Evolutionary conservation across 2,329 filamentous ascomycete genomes (phyloP), one percentile per base, ranked within the genome.

Genomic region (Truncatella angustata): DNA sequence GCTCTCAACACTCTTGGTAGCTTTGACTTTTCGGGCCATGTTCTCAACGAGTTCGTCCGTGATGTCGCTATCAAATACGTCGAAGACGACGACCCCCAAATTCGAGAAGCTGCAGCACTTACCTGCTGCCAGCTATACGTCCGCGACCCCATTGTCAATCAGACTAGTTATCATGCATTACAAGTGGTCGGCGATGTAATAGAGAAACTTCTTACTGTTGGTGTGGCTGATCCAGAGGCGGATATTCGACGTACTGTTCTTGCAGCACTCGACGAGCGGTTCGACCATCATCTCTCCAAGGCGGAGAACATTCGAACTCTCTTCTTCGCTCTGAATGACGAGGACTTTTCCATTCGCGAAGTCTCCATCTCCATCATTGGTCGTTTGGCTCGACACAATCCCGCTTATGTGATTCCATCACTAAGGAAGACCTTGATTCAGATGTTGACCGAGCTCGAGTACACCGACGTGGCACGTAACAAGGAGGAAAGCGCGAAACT

Each of bases 51-150:
- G 67, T 99, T 99, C 61, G 94, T 99, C 24, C 89, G 94, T 21
- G 94, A 99, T 66, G 94, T 99, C 46, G 94, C 95, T 4, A 95
- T 99, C 65, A 94, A 93, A 68, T 99, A 97, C 62, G 93, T 99
- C 37, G 93, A 99, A 61, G 94, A 96, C 57, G 93, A 97, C 60
- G 95, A 96, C 62, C 81, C 91, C 0, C 90, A 95, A 58, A 97
- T 96, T 47, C 85, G 94, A 54, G 93, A 96, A 70, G 94, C 94
- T 14, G 93, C 94, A 2, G 92, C 94, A 14, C 78, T 99, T 55
- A 99, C 95, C 4, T 97, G 94, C 71, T 99, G 95, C 66, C 95
- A 99, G 69, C 82, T 99, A 42, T 97, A 97, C 65, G 90, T 97
- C 42, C 87, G 91, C 61, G 95, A 99, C 66, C 94, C 94, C 0